Evolutionary conservation across 352 stramenopile genomes (phyloP), one percentile per base, ranked within the genome.

Genomic region (Phytophthora ramorum): DNA sequence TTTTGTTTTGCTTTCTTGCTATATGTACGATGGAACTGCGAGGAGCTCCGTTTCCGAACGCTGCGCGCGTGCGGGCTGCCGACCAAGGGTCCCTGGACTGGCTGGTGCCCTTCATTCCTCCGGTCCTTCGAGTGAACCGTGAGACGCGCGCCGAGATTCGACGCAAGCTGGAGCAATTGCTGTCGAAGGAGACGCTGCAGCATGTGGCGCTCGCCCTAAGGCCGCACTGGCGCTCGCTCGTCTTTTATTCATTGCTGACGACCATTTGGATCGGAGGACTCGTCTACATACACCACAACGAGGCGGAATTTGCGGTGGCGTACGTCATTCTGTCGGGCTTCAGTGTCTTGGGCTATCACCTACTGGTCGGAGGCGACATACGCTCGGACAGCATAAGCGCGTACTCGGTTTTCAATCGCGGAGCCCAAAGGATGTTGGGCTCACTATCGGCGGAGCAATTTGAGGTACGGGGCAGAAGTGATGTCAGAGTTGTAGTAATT

Each of bases 371-470:
- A 40, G 61, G 54, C 3, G 58, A 71, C 9, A 32, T 45, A 17
- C 66, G 54, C 5, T 30, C 28, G 0, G 64, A 69, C 28, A 71
- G 69, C 4, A 66, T 93, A 14, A 95, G 87, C 54, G 85, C 87
- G 3, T 95, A 95, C 63, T 95, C 87, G 22, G 80, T 95, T 17
- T 95, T 95, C 55, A 95, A 95, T 62, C 76, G 71, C 20, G 77
- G 79, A 14, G 67, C 73, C 10, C 75, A 83, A 48, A 82, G 87
- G 54, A 90, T 95, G 81, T 54, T 93, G 53, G 87, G 87, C 4
- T 92, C 85, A 5, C 70, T 95, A 17, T 93, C 87, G 12, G 87
- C 83, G 28, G 87, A 95, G 38, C 84, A 95, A 56, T 93, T 95
- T 57, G 87, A 95, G 85, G 85, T 91, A 61, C 20, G 47, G 34